Evolutionary conservation across 495 filamentous ascomycete species (phyloP).

Genomic region (Evansstolkia leycettana): DNA sequence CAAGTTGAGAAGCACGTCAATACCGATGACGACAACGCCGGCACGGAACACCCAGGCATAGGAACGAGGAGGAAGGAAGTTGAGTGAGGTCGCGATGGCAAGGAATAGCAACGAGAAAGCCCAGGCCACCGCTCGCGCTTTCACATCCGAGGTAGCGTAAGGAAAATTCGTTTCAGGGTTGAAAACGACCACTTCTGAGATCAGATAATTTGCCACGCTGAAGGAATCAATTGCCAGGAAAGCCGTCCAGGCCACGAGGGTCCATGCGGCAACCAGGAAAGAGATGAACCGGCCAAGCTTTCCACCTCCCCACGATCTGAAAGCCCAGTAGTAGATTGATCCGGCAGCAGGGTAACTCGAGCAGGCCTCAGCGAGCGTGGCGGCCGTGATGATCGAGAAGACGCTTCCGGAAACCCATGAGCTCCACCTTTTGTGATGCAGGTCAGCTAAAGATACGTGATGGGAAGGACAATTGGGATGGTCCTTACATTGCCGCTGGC

Average conservation of each 20-base stretch:
- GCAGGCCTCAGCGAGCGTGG: constrained; percentile 23
- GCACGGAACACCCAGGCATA: constrained; percentile 25
- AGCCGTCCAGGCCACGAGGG: constrained; percentile 23
- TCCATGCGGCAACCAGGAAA: constrained; percentile 23
- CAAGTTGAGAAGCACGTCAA: constrained; percentile 25
- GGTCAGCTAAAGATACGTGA: background rate
- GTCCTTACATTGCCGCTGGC: constrained; percentile 20
- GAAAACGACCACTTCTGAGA: constrained; percentile 20
- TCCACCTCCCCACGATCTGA: constrained; percentile 21
- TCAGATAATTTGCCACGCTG: constrained; percentile 22
- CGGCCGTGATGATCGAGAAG: constrained; percentile 22
- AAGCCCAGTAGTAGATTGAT: constrained; percentile 28
- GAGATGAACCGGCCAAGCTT: constrained; percentile 19
- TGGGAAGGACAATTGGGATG: background rate
- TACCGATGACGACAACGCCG: constrained; percentile 19
- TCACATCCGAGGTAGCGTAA: constrained; percentile 15
- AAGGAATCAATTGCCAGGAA: constrained; percentile 25
- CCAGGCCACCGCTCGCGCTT: constrained; percentile 20
- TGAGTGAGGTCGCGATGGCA: constrained; percentile 18
- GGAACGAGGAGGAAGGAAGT: constrained; percentile 19
- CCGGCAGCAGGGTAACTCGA: constrained; percentile 22
- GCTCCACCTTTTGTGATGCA: constrained; percentile 21
- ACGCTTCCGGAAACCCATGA: constrained; percentile 25
- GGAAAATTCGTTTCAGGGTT: constrained; percentile 20
- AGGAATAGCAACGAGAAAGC: constrained; percentile 20